Base-by-base conservation (phyloP, 2,329 filamentous ascomycete species). In the Neonectria faginata region DNA sequence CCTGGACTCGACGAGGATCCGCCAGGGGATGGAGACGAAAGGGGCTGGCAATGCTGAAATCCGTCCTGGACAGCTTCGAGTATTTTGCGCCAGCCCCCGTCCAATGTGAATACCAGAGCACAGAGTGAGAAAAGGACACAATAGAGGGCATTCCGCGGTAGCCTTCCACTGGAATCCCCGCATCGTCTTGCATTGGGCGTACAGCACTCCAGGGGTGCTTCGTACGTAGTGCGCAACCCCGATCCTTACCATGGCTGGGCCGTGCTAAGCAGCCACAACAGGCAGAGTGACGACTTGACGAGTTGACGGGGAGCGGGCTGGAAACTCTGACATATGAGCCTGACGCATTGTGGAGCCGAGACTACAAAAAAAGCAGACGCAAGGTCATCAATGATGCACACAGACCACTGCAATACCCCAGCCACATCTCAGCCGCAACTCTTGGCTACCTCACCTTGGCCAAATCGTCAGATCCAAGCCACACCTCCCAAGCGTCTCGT, bases 101-200 rank as follows among this genome's bases (percentile, higher is more conserved):
- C 11, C n/a, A 50, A 16, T 50, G 47, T 6, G 31, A n/a, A 27
- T 48, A 10, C 47, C 47, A 18, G 16, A 18, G n/a, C 25, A 5
- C 42, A 47, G 14, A 42, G 8, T 7, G 12, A 16, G 10, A 16
- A 29, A 55, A 41, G 18, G 42, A 33, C 18, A n/a, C 16, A 9
- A 20, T 27, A 31, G 14, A 44, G 12, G 54, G 7, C 16, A 39
- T 20, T 36, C 20, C 7, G 33, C 27, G 14, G 29, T 48, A 25
- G 42, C 29, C 54, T 18, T 48, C 18, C 42, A 39, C 54, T 57
- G 54, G 54, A 57, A 57, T 57, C 39, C 18, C 22, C 36, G 4
- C 22, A 20, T 53, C 8, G 27, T 48, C 22, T 48, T 41, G 29
- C 42, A 57, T 57, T 47, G 54, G 45, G 36, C 54, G 47, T 31